Conservation (phyloP, 2,329 filamentous ascomycete species). For the Alternaria infectoria region DNA sequence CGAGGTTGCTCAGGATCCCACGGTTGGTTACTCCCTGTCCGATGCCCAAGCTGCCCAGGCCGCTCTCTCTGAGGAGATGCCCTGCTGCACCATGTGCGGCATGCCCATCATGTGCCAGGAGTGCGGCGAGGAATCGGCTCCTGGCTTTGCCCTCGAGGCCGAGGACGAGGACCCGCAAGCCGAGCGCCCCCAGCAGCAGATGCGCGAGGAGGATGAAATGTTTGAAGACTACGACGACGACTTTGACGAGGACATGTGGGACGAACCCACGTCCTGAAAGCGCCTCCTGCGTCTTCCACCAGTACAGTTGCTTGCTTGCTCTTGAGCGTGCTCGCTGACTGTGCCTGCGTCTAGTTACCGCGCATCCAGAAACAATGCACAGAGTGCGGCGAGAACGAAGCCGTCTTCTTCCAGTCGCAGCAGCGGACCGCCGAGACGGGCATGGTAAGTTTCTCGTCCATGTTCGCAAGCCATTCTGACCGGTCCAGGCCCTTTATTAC, state of each 20-base stretch:
- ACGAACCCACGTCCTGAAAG: constrained; percentile 40
- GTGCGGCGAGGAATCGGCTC: constrained; percentile 56
- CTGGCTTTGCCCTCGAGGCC: constrained; percentile 54
- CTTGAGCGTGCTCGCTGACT: constrained; percentile 48
- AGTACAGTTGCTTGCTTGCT: constrained; percentile 44
- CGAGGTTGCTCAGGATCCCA: constrained; percentile 96
- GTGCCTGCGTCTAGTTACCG: constrained; percentile 73
- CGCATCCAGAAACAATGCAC: constrained; percentile 87
- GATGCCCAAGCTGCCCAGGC: constrained; percentile 37
- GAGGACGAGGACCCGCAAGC: constrained; percentile 43
- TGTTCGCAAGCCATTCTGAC: constrained; percentile 16
- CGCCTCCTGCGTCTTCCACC: constrained; percentile 16
- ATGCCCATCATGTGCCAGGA: constrained; percentile 61
- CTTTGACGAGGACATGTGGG: constrained; percentile 38
- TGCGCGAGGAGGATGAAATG: constrained; percentile 11
- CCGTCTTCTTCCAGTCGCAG: constrained; percentile 98
- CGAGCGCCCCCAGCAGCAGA: constrained; percentile 26
- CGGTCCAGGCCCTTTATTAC: constrained; percentile 57
- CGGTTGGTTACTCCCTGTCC: constrained; percentile 73
- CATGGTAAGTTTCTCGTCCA: constrained; percentile 70
- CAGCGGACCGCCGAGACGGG: constrained; percentile 96
- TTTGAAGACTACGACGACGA: constrained; percentile 30
- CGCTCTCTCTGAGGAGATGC: constrained; percentile 39
- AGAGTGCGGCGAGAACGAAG: constrained; percentile 82
- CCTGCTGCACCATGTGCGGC: constrained; percentile 65